Conservation (phyloP, 2,329 filamentous ascomycete genomes). For the Triangularia setosa region DNA sequence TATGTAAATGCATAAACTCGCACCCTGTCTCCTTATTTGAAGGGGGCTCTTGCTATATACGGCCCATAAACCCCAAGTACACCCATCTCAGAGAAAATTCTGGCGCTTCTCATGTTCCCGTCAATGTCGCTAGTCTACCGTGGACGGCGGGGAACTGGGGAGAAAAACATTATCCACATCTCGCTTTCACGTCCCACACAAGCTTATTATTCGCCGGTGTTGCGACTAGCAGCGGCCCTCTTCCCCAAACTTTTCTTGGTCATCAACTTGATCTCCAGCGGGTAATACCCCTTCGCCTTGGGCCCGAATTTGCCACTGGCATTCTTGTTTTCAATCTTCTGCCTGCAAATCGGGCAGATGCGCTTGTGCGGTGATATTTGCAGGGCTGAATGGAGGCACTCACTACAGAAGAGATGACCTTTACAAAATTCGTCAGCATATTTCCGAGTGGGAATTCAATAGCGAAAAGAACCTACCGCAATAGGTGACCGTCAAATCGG, state of each 20-base stretch:
- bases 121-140: not conserved
- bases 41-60: not conserved
- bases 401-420: slow-evolving; percentile 64
- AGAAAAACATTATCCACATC: no score
- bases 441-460: not conserved
- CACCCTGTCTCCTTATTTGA: not conserved
- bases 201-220: not conserved
- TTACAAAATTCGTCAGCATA: slow-evolving; percentile 7
- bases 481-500: slow-evolving; percentile 58
- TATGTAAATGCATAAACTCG: not conserved
- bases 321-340: slow-evolving; percentile 50
- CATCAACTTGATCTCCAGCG: slow-evolving; percentile 60
- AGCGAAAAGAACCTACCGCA: slow-evolving; percentile 51
- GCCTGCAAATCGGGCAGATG: slow-evolving; percentile 61
- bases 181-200: not conserved
- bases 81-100: not conserved
- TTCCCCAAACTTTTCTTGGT: slow-evolving; percentile 53
- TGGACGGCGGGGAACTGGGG: not conserved
- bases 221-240: not conserved
- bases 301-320: slow-evolving; percentile 15
- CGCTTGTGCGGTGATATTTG: slow-evolving; percentile 53
- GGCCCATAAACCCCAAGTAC: not conserved
- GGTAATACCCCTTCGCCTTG: slow-evolving; percentile 49
- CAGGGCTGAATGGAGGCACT: slow-evolving; percentile 59
- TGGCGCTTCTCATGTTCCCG: not conserved